Conservation (phyloP, 345 rosid genomes). For the Laguncularia racemosa region DNA sequence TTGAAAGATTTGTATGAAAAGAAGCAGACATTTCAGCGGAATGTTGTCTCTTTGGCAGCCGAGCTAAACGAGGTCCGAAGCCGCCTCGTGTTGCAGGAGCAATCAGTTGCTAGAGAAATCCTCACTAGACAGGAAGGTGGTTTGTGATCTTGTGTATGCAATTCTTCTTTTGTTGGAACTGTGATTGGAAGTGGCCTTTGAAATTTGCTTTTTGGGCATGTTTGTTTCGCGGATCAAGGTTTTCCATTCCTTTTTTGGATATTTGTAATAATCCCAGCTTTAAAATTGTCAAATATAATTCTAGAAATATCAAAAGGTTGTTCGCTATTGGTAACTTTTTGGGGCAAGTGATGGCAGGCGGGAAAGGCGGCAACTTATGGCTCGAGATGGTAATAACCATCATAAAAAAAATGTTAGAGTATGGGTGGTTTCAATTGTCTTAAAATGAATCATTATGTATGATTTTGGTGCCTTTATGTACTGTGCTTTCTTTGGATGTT, state of each 20-base stretch:
- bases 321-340: no score
- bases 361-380: no score
- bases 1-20: slow-evolving; percentile 86
- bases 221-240: no score
- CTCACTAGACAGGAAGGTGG: slow-evolving; percentile 56
- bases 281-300: no score
- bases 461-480: slow-evolving; percentile 10
- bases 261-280: no score
- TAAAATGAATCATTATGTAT: slow-evolving; percentile 3
- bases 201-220: no score
- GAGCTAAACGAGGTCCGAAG: slow-evolving; percentile 75
- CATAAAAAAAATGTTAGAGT: not conserved
- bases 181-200: not conserved
- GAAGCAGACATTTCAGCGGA: slow-evolving; percentile 75
- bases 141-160: slow-evolving; percentile 8
- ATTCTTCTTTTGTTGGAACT: not conserved
- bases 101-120: slow-evolving; percentile 61
- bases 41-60: slow-evolving; percentile 78
- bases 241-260: no score
- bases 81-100: slow-evolving; percentile 65
- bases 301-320: no score
- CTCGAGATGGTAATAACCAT: no score
- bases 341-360: no score
- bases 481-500: slow-evolving; percentile 19
- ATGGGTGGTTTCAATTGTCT: not conserved